Evolutionary conservation across 2,329 filamentous ascomycete species (phyloP), one percentile per base, ranked within the genome.

Genomic region (Bipolaris bicolor): DNA sequence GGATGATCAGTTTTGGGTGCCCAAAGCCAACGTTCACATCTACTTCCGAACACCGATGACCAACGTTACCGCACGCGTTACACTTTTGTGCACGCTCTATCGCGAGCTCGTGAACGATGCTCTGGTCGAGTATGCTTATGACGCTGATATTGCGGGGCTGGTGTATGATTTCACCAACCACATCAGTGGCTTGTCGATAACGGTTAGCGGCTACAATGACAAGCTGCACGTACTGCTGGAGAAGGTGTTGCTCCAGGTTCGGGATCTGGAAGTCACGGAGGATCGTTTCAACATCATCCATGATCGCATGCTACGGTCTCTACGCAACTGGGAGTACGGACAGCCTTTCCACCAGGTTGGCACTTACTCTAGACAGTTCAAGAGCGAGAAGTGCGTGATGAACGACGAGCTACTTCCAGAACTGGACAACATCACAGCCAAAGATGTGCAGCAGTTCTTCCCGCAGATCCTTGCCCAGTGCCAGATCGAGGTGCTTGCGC

Each of bases 1-100:
- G 78, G 95, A 99, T 69, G 95, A 99, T 68, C 92, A 89, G 0
- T 99, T 98, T 77, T 98, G 94, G 93, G 95, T 98, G 9, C 95
- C 95, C 7, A 97, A 96, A 76, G 95, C 91, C 3, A 95, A 92
- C 57, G 81, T 98, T 16, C 86, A 92, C 63, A 86, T 97, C 62
- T 91, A 88, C 65, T 83, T 96, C 64, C 86, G 88, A 67, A 96
- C 89, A 57, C 90, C 92, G 0, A 78, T 96, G 44, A 87, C 90
- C n/a, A 88, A 87, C 73, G 85, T 90, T 1, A 92, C 90, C 4
- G 90, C 92, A 1, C 88, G 90, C 55, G 93, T 90, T 60, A 83
- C 86, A 31, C 87, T 96, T 58, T 92, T 95, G 71, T 86, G 90
- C 2, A 87, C 86, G 55, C 78, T 99, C 5, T 97, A 91, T 73